Conservation (phyloP, 192 early-diverging fungal species). For the Umbelopsis ramanniana region DNA sequence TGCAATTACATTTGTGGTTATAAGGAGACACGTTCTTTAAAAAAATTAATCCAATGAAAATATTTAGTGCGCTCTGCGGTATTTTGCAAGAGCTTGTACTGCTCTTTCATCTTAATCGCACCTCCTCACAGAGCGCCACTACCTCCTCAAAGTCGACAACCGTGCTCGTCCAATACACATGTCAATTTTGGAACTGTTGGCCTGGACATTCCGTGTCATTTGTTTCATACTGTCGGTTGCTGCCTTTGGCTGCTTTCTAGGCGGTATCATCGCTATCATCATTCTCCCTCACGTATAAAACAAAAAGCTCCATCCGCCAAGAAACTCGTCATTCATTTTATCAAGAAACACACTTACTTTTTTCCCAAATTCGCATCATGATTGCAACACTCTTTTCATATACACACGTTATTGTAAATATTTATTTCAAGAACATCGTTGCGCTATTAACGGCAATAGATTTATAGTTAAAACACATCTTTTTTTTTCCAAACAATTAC, state of each 20-base stretch:
- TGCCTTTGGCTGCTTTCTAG: conserved; percentile 2
- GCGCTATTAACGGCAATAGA: no score
- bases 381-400: no score
- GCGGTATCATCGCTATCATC: conserved; percentile 3
- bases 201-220: background rate
- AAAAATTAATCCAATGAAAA: background rate
- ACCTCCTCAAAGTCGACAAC: background rate
- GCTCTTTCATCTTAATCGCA: background rate
- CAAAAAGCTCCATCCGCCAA: background rate
- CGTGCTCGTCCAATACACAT: background rate
- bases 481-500: no score
- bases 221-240: background rate
- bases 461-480: no score
- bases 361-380: no score
- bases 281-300: background rate
- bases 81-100: background rate
- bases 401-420: no score
- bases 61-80: background rate
- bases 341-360: no score
- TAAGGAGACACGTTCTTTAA: background rate
- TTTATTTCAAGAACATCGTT: no score
- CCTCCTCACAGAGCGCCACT: background rate
- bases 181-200: background rate
- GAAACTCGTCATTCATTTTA: no score
- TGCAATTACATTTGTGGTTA: background rate